Evolutionary conservation across 148 eudicot species (phyloP).

Genomic region (Fagopyrum homotropicum): DNA sequence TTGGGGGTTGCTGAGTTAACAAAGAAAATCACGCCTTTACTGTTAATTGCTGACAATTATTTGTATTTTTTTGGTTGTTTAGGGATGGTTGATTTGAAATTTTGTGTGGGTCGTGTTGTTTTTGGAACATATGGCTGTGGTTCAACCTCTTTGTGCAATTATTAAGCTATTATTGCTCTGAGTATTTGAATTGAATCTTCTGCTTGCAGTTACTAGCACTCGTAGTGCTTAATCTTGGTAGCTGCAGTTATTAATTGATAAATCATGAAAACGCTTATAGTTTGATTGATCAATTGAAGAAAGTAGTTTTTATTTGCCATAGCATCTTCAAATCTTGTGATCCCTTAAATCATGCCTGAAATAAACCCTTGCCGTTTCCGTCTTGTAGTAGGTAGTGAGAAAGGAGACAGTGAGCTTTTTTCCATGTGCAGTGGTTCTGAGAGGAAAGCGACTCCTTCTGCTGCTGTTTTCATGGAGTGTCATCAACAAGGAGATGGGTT

Average conservation of each 20-base stretch:
- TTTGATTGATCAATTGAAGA: not conserved
- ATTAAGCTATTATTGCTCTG: not conserved
- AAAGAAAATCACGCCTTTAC: not conserved
- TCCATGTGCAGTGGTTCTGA: slow-evolving; percentile 10
- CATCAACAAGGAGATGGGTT: not conserved
- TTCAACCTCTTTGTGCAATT: not conserved
- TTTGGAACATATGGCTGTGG: not conserved
- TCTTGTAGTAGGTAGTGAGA: not conserved
- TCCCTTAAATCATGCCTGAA: not conserved
- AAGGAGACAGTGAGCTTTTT: not conserved
- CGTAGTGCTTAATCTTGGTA: not conserved
- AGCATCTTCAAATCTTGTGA: not conserved
- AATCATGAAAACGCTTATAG: not conserved
- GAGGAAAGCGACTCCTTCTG: not conserved
- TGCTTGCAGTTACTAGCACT: slow-evolving; percentile 4
- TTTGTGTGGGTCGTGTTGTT: not conserved
- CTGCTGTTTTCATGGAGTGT: slow-evolving; percentile 9
- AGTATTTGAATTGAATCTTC: not conserved
- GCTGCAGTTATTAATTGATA: not conserved
- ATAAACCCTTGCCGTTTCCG: not conserved
- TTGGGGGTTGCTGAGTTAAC: slow-evolving; percentile 1
- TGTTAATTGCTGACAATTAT: not conserved
- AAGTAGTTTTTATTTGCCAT: slow-evolving; percentile 12
- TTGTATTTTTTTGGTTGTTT: not conserved
- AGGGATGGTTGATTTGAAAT: not conserved